Evolutionary conservation across 345 rosid species (phyloP).

Genomic region (Punica granatum): DNA sequence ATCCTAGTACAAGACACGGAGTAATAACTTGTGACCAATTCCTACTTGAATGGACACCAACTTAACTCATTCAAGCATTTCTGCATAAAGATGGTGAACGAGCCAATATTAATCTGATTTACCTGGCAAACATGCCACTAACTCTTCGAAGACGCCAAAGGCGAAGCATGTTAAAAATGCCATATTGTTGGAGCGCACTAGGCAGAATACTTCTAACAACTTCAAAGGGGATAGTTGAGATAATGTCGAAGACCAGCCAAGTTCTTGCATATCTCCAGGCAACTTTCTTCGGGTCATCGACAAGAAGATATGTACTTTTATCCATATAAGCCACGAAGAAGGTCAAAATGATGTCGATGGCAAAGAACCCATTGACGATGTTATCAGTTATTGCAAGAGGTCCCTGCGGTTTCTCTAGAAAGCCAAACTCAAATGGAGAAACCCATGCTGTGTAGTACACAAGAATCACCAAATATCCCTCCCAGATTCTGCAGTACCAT

Average conservation of each 20-base stretch:
- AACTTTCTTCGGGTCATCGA: conserved; percentile 46
- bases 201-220: conserved; percentile 34
- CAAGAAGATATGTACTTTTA: conserved; percentile 50
- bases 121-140: conserved; percentile 43
- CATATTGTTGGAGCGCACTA: conserved; percentile 36
- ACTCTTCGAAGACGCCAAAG: conserved; percentile 93
- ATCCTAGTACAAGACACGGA: neutral
- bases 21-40: neutral
- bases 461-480: conserved; percentile 52
- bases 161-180: conserved; percentile 71
- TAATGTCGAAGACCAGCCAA: conserved; percentile 57
- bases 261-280: conserved; percentile 51
- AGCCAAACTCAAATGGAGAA: conserved; percentile 82
- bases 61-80: neutral
- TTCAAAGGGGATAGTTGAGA: conserved; percentile 77
- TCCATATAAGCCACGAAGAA: conserved; percentile 81
- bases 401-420: conserved; percentile 33
- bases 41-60: neutral
- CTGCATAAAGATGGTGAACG: neutral
- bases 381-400: conserved; percentile 48
- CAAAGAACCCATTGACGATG: conserved; percentile 54
- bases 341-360: conserved; percentile 62
- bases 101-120: neutral
- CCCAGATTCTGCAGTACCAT: conserved; percentile 50
- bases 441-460: conserved; percentile 93